Evolutionary conservation across 257 asterid species (phyloP), one percentile per base, ranked within the genome.

Genomic region (Solanum sejunctum): DNA sequence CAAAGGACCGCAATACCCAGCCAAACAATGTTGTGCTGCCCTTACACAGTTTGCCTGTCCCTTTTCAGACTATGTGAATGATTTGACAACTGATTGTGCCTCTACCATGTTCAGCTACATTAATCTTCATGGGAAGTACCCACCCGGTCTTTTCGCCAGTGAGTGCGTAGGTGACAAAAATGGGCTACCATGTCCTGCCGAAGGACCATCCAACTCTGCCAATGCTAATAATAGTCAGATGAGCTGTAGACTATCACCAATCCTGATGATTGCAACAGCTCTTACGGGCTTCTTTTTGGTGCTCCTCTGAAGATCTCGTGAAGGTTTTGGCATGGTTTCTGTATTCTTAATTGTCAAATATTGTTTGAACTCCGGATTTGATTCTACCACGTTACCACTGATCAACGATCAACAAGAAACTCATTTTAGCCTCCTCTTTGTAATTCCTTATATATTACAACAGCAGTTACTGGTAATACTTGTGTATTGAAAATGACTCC

Each of bases 21-120:
- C 93, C 5, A 39, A 84, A 1, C 84, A 89, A 52, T 95, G 98
- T 72, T 95, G 98, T 67, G 3, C 49, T 0, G 91, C 97, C 45
- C 57, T 95, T 55, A 84, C 56, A 80, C 89, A 90, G 0, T 92
- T 95, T 23, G 91, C 95, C 4, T 95, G 98, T 75, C 97, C 95
- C 16, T 92, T 39, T 69, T 67, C 58, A 1, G 94, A 91, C 0
- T 70, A 84, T 0, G 1, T 93, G 77, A 94, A 94, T 54, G 98
- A 95, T 81, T 61, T 91, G 51, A 23, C 92, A 1, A 94, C 82
- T 5, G 94, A 95, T 18, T 94, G 98, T 57, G 96, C 98, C 73
- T 71, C 92, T 8, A 88, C 92, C 66, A 95, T 95, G 98, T 95
- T 94, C 93, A 91, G 96, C 88, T 95, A 95, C 81, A 95, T 95